Percentiles rank a stretch among this genome's conserved stretches.
Evolutionary conservation across 305 asterid genomes (phyloP).

Genomic region (Plantago coronopus): DNA sequence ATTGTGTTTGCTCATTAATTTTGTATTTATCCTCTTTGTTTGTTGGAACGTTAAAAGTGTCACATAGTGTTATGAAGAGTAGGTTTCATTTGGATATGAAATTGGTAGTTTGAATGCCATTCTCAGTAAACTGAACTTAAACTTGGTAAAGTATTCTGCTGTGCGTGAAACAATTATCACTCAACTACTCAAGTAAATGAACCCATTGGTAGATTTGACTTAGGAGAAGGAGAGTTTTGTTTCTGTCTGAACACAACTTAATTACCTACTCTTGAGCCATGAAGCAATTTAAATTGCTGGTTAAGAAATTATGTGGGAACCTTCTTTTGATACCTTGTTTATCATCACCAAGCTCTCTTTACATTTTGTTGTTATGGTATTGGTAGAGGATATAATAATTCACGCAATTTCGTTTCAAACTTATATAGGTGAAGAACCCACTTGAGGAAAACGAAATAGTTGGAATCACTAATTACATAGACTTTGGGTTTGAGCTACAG

Average conservation of each 20-base stretch:
- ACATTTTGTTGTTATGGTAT: constrained; percentile 9
- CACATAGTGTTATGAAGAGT: neutral
- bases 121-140: neutral
- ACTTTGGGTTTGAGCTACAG: constrained; percentile 88
- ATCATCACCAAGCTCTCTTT: constrained; percentile 3
- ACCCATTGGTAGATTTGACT: neutral
- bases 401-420: constrained; percentile 17
- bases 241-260: neutral
- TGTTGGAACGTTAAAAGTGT: neutral
- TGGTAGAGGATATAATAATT: constrained; percentile 14
- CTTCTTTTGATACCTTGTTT: constrained; percentile 6
- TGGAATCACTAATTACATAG: constrained; percentile 88
- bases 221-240: neutral
- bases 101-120: neutral
- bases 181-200: neutral
- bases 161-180: neutral
- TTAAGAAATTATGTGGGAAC: neutral
- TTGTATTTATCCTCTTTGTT: neutral
- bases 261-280: neutral
- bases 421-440: constrained; percentile 70
- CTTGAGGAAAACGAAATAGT: constrained; percentile 74
- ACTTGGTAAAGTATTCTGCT: neutral
- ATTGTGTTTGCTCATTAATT: neutral
- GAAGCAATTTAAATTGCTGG: constrained; percentile 3
- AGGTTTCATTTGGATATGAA: neutral